These are phyloP conservation scores for Datisca glomerata DNA, from an alignment of 306 rosid genomes.

Conservation along the genomic window DNA sequence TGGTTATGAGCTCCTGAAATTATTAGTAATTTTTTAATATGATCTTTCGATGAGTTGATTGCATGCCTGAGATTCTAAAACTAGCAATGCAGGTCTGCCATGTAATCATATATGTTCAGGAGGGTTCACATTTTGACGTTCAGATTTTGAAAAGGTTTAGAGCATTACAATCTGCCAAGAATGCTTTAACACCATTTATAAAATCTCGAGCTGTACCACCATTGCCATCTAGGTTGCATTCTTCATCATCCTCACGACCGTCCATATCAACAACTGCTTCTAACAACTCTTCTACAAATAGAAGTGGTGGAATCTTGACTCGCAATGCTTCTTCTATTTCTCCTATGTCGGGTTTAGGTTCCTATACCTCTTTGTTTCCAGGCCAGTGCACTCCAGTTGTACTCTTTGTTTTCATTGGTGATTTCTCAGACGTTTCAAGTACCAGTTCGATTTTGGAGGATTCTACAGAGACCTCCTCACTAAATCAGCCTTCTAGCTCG, in stretches of 20 bases:
- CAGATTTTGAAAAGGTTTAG: conserved; percentile 64
- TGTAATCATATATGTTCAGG: conserved; percentile 65
- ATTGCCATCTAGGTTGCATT: conserved; percentile 32
- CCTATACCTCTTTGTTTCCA: conserved; percentile 83
- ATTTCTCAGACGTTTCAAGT: conserved; percentile 44
- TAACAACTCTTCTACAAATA: conserved; percentile 56
- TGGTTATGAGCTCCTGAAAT: no score
- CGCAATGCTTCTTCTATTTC: conserved; percentile 57
- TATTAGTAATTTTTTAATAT: no score
- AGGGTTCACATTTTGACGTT: conserved; percentile 60
- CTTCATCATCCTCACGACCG: conserved; percentile 39
- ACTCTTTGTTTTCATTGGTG: conserved; percentile 67
- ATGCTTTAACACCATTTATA: conserved; percentile 61
- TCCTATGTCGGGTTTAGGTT: conserved; percentile 83
- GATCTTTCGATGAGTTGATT: no score
- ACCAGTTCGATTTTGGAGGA: conserved; percentile 48
- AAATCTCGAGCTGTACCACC: conserved; percentile 38
- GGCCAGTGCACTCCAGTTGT: conserved; percentile 90
- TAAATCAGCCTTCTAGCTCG: conserved; percentile 44
- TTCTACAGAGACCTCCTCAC: conserved; percentile 33
- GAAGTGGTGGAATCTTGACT: conserved; percentile 45
- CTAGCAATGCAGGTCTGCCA: conserved; percentile 87
- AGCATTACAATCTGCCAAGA: conserved; percentile 70
- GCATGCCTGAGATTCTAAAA: no score
- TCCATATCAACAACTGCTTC: conserved; percentile 17